A percentile compares a stretch with the other conserved stretches of the same genome.
Evolutionary conservation across 1,139 yeast genomes (phyloP).

Genomic region (Yamadazyma atlantica): DNA sequence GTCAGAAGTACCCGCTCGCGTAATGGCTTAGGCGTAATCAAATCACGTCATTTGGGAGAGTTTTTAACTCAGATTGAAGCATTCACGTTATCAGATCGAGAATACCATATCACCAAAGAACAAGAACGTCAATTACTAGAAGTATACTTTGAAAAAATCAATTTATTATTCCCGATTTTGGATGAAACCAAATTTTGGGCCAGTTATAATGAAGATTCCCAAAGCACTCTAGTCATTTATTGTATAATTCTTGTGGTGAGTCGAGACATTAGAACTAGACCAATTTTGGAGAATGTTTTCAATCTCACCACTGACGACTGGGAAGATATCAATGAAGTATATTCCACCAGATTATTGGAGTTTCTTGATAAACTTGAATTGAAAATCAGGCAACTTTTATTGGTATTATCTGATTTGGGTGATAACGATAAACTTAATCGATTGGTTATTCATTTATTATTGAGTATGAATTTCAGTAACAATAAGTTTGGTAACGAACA

Average conservation of each 20-base stretch:
- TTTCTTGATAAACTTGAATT: slow-evolving; percentile 25
- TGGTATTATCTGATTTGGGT: slow-evolving; percentile 30
- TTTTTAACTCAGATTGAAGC: slow-evolving; percentile 28
- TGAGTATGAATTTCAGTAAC: slow-evolving; percentile 30
- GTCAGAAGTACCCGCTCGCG: too few relatives aligned
- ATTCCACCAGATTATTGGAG: slow-evolving; percentile 10
- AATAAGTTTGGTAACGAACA: slow-evolving; percentile 36
- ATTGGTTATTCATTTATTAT: slow-evolving; percentile 28
- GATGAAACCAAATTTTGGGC: slow-evolving; percentile 30
- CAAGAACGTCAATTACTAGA: slow-evolving; percentile 25
- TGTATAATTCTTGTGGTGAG: slow-evolving; percentile 28
- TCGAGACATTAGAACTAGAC: slow-evolving; percentile 29
- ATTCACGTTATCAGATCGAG: slow-evolving; percentile 29
- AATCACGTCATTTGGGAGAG: neutral
- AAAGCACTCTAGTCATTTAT: slow-evolving; percentile 26
- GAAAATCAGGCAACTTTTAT: slow-evolving; percentile 27
- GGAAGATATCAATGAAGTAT: slow-evolving; percentile 14
- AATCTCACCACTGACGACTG: slow-evolving; percentile 11
- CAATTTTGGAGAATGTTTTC: slow-evolving; percentile 17
- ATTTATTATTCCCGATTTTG: slow-evolving; percentile 35
- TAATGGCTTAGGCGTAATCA: slow-evolving; percentile 2
- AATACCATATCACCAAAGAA: slow-evolving; percentile 19
- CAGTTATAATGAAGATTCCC: slow-evolving; percentile 21
- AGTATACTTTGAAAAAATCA: slow-evolving; percentile 32
- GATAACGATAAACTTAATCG: slow-evolving; percentile 35